phyloP scores from a whole-genome alignment of 176 grass and related monocot species.

The Tillandsia leiboldiana region DNA sequence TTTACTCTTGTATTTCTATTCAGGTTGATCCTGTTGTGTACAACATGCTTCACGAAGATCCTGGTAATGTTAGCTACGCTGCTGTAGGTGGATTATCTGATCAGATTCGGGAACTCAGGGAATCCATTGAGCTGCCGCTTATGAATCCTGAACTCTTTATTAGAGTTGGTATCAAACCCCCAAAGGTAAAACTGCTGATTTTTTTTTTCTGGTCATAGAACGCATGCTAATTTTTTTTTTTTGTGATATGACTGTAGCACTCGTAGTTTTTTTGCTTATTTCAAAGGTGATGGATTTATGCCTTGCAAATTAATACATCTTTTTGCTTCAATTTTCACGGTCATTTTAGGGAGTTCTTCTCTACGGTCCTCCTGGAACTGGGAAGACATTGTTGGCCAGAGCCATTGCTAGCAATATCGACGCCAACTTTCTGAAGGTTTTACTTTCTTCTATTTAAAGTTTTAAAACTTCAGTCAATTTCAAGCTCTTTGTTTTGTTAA shows the following conservation, averaged over 20 bases:
- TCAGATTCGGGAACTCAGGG: slow-evolving; percentile 86
- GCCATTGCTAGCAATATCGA: slow-evolving; percentile 98
- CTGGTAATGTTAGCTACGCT: slow-evolving; percentile 93
- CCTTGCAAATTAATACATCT: too few species aligned
- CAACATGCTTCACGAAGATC: slow-evolving; percentile 98
- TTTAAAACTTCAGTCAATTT: slow-evolving; percentile 1
- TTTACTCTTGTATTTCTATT: slow-evolving; percentile 1
- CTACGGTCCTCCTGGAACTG: slow-evolving; percentile 92
- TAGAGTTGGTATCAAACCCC: slow-evolving; percentile 84
- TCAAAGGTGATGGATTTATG: too few species aligned
- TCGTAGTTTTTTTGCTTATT: background rate
- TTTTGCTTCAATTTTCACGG: too few species aligned
- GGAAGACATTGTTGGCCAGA: slow-evolving; percentile 90
- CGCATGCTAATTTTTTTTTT: too few species aligned
- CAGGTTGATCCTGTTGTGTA: slow-evolving; percentile 95
- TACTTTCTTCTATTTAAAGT: slow-evolving; percentile 7
- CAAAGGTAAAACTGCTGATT: slow-evolving; percentile 51
- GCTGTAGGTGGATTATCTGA: slow-evolving; percentile 91
- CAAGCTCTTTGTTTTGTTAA: too few species aligned
- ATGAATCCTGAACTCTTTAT: slow-evolving; percentile 97
- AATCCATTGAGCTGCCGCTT: slow-evolving; percentile 86
- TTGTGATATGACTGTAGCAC: background rate
- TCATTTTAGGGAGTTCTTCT: slow-evolving; percentile 80
- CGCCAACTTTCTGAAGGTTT: slow-evolving; percentile 88
- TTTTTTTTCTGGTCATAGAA: background rate